These are phyloP conservation scores for Alternaria postmessia DNA, from an alignment of 2,329 filamentous ascomycete genomes.

Conservation along the genomic window DNA sequence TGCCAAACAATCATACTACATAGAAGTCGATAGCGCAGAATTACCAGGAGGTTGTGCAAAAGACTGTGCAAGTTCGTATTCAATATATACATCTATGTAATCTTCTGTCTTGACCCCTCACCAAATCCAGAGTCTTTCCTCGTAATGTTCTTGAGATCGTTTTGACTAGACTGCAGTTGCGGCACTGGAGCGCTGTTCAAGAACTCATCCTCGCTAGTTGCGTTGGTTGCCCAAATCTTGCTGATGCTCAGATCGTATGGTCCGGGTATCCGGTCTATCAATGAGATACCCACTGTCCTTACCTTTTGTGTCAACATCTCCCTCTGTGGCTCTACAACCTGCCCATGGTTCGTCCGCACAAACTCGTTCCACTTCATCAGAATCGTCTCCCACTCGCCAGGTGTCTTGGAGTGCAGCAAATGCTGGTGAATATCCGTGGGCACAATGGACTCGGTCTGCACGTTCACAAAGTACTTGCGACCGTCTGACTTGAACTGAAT, in stretches of 20 bases:
- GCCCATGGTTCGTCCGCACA: slow-evolving; percentile 91
- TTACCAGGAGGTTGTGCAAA: background rate
- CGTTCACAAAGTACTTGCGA: slow-evolving; percentile 90
- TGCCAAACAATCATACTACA: background rate
- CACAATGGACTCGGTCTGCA: slow-evolving; percentile 93
- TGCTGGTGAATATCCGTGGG: slow-evolving; percentile 97
- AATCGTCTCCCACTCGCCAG: slow-evolving; percentile 95
- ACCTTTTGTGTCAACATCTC: slow-evolving; percentile 89
- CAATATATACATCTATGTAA: slow-evolving; percentile 18
- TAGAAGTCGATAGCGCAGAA: background rate
- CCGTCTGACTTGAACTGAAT: slow-evolving; percentile 90
- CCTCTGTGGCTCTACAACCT: slow-evolving; percentile 90
- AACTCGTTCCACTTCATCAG: slow-evolving; percentile 90
- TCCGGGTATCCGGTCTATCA: slow-evolving; percentile 88
- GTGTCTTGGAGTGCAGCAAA: slow-evolving; percentile 77
- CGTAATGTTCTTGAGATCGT: slow-evolving; percentile 27
- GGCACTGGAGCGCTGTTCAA: slow-evolving; percentile 36
- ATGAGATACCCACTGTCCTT: slow-evolving; percentile 81
- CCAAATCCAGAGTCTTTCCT: slow-evolving; percentile 25
- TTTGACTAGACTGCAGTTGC: slow-evolving; percentile 24
- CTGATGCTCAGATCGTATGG: slow-evolving; percentile 88
- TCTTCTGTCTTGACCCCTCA: slow-evolving; percentile 16
- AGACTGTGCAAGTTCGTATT: background rate
- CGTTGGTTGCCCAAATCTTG: slow-evolving; percentile 89
- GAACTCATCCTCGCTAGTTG: slow-evolving; percentile 50